These are phyloP conservation scores for Meripilus lineatus DNA, from an alignment of 1,284 basidiomycete genomes.

Conservation along the genomic window DNA sequence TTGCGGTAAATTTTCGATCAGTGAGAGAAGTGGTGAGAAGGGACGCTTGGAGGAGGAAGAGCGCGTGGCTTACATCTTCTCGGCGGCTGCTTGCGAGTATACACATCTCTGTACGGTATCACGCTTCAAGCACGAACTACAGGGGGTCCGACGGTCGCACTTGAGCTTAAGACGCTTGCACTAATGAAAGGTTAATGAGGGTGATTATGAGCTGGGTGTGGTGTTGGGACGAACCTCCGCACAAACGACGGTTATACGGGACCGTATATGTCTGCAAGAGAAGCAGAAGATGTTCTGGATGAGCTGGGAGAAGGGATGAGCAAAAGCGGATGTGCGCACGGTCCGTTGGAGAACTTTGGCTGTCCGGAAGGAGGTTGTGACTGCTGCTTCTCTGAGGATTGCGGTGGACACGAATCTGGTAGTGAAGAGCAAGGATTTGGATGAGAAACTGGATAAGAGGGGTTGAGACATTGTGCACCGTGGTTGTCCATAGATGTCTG, in stretches of 20 bases:
- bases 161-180: conserved; percentile 81
- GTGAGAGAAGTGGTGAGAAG: conserved; percentile 4
- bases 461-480: no score
- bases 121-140: conserved; percentile 71
- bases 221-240: conserved; percentile 61
- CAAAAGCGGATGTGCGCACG: conserved; percentile 19
- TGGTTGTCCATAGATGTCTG: no score
- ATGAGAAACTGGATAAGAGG: no score
- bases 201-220: background rate
- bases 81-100: conserved; percentile 74
- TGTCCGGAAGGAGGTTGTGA: no score
- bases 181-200: conserved; percentile 30
- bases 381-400: no score
- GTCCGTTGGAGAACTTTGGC: conserved; percentile 26
- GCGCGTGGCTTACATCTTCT: conserved; percentile 62
- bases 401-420: no score
- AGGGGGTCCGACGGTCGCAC: conserved; percentile 72
- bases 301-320: conserved; percentile 2
- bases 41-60: background rate
- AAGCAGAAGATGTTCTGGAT: conserved; percentile 3
- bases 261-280: conserved; percentile 58
- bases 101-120: conserved; percentile 68
- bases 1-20: background rate
- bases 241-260: conserved; percentile 76
- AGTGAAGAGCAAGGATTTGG: no score